These are phyloP conservation scores for Citrullus amarus DNA, from an alignment of 306 rosid species.

Conservation along the genomic window DNA sequence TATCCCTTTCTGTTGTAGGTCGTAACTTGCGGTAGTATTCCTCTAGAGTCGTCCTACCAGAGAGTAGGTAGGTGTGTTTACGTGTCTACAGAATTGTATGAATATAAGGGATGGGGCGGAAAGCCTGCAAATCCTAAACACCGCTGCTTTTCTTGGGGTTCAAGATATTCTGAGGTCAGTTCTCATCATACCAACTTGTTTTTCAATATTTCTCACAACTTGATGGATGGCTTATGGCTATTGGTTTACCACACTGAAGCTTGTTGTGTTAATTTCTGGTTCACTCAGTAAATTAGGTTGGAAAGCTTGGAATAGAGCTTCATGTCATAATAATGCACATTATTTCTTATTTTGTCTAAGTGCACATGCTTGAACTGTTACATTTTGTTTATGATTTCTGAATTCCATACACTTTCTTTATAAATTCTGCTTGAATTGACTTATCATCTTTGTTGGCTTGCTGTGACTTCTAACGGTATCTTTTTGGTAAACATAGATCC, in stretches of 20 bases:
- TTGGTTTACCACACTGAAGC: neutral
- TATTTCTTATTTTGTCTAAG: neutral
- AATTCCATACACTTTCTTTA: neutral
- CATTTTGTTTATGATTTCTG: neutral
- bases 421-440: neutral
- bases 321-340: neutral
- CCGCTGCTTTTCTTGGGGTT: conserved; percentile 70
- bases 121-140: conserved; percentile 71
- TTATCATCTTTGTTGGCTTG: neutral
- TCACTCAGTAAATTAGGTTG: neutral
- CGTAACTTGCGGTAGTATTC: conserved; percentile 97
- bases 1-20: conserved; percentile 43
- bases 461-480: neutral
- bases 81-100: conserved; percentile 71
- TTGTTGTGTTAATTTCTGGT: neutral
- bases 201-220: neutral
- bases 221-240: neutral
- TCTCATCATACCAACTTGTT: conserved; percentile 5
- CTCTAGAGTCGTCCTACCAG: conserved; percentile 92
- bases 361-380: neutral
- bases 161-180: conserved; percentile 78
- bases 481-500: too few species aligned
- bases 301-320: neutral
- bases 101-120: conserved; percentile 72
- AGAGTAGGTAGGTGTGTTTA: conserved; percentile 73